These are phyloP conservation scores for Chrysoporthe austroafricana DNA, from an alignment of 2,329 filamentous ascomycete genomes.

Conservation along the genomic window DNA sequence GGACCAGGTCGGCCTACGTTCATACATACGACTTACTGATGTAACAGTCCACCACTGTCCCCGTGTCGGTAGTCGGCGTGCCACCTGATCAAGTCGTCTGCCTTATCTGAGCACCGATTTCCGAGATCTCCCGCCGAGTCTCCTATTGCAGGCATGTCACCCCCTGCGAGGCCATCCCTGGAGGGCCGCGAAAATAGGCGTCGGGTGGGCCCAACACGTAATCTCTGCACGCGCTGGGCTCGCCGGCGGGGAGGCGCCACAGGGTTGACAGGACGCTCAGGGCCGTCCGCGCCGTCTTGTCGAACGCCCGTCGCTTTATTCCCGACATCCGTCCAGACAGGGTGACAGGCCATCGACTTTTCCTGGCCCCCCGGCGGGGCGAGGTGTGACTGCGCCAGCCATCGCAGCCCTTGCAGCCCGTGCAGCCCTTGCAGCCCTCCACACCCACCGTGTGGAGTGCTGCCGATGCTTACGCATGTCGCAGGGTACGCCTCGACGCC, in stretches of 20 bases:
- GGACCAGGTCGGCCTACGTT: neutral
- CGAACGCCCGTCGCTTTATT: neutral
- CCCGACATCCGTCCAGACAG: too few species aligned
- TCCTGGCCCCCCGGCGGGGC: neutral
- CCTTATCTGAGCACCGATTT: neutral
- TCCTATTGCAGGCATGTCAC: neutral
- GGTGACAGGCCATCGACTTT: neutral
- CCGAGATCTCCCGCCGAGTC: slow-evolving; percentile 5
- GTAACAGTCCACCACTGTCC: neutral
- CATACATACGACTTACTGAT: too few species aligned
- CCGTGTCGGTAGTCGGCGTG: slow-evolving; percentile 1
- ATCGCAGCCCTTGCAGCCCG: neutral
- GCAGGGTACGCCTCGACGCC: neutral
- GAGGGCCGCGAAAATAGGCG: neutral
- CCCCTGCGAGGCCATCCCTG: neutral
- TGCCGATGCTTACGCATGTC: neutral
- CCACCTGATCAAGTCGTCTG: neutral
- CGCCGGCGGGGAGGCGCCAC: neutral
- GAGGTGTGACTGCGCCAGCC: neutral
- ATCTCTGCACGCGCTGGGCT: neutral
- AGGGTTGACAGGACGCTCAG: neutral
- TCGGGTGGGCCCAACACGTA: slow-evolving; percentile 6
- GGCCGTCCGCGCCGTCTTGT: too few species aligned
- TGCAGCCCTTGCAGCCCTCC: neutral
- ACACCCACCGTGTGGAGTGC: neutral